Evolutionary conservation across 2,329 filamentous ascomycete species (phyloP), one percentile per base, ranked within the genome.

Genomic region (Paramyrothecium sp.): DNA sequence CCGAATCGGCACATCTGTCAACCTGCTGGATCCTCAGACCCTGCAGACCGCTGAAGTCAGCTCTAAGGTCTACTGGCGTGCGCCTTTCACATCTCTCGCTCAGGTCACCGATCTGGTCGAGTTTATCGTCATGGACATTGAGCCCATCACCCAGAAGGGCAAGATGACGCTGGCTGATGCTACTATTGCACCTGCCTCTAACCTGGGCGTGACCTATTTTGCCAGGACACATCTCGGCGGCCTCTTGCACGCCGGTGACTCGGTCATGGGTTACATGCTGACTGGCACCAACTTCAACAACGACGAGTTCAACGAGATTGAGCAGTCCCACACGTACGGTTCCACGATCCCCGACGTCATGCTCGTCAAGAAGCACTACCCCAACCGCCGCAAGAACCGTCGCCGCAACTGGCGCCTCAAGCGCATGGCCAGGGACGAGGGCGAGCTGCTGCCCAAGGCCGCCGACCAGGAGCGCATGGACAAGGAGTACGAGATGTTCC

Each of bases 351-450:
- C 95, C 0, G 95, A 99, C 68, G 95, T 98, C 0, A 78, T 99
- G 7, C 83, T 99, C 3, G 92, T 99, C 73, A 98, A 96, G 92
- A 99, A 99, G 76, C 88, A 91, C 82, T 99, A 96, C 77, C 87
- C 89, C 59, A 87, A 91, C 66, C 89, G 90, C 76, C 88, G 90
- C 80, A 96, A 94, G 85, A 76, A 76, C 67, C 89, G 87, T 80
- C 84, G 82, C 74, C 88, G 96, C 65, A 91, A 91, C 81, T 99
- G 95, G 95, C 90, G 89, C 73, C 86, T 99, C 73, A 96, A 91
- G 85, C 92, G 95, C 69, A 94, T 99, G 90, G 84, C 83, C 63
- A 89, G 87, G 76, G 93, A 98, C 61, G 91, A 97, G 71, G 89
- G 90, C 64, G 94, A 97, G 63, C 82, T 96, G 73, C 77, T 93